phyloP scores from a whole-genome alignment of 2,329 filamentous ascomycete genomes.

The Cryphonectria naterciae region DNA sequence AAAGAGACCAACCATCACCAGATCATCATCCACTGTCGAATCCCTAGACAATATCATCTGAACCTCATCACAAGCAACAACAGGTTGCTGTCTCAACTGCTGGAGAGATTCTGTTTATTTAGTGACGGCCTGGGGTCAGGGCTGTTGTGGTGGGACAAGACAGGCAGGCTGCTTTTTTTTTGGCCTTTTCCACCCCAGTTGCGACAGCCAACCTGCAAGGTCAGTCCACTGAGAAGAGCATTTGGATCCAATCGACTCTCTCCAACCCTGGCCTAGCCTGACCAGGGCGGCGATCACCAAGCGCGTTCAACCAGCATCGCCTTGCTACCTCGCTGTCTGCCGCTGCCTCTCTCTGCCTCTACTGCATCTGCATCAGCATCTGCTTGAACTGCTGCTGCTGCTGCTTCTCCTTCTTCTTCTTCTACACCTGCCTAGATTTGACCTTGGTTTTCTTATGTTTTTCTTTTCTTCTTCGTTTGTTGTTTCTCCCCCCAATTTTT shows the following conservation, averaged over 20 bases:
- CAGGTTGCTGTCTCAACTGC: neutral
- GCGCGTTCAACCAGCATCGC: neutral
- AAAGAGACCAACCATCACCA: neutral
- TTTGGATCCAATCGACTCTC: neutral
- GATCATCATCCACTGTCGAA: neutral
- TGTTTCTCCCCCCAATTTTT: neutral
- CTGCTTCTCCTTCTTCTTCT: neutral
- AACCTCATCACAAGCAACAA: neutral
- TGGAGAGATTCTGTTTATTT: neutral
- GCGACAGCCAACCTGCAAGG: neutral
- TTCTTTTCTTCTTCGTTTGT: neutral
- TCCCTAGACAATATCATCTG: neutral
- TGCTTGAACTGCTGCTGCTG: neutral
- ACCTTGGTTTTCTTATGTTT: neutral
- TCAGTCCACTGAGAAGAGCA: neutral
- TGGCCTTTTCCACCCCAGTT: neutral
- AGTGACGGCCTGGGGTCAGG: too few relatives aligned
- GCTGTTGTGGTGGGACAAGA: neutral
- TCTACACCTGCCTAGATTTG: neutral
- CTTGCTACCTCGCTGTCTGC: neutral
- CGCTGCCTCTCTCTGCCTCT: neutral
- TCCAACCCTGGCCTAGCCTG: slow-evolving; percentile 6
- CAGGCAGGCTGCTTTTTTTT: neutral
- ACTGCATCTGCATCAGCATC: neutral
- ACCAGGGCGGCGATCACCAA: neutral